Evolutionary conservation across 495 filamentous ascomycete species (phyloP), one percentile per base, ranked within the genome.

Genomic region (Terfezia boudieri): DNA sequence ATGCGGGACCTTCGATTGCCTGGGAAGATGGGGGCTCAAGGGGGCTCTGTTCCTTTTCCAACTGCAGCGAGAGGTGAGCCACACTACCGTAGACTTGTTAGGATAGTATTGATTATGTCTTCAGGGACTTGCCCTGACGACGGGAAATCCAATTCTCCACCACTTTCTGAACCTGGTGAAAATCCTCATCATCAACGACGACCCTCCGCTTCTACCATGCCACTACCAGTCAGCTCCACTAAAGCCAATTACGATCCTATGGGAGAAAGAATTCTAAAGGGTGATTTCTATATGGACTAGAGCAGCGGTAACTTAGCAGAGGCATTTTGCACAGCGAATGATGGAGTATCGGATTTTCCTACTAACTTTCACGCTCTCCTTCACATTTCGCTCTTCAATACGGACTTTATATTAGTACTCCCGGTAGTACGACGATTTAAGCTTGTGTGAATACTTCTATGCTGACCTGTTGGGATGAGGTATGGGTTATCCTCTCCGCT

Each of bases 271-370:
- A 95, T 98, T 59, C 72, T 98, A 56, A 88, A 92, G 68, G 90
- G 90, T 36, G 90, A 98, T 61, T 94, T 98, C 63, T 88, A 86
- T 69, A 94, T 96, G 86, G 90, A 98, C 63, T 98, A 73, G 73
- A 9, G 1, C 22, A 46, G 26, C 26, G 26, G 7, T 32, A 5
- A 32, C 26, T 32, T 32, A 32, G 26, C 26, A 32, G 26, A 32
- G 26, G 26, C 26, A 32, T 32, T 32, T 32, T 32, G 26, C 26
- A 32, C 26, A 1, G 26, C 26, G 26, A 32, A 32, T 5, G 26
- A 32, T 20, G 20, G 20, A 20, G 20, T 20, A 20, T 32, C 7
- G 26, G 26, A 32, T 32, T 32, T 32, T 32, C 26, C 26, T 32
- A 32, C 26, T 32, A 32, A 32, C 26, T 32, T 7, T 32, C 26